Conservation (phyloP, 2,329 filamentous ascomycete genomes). For the Aureobasidium musti region DNA sequence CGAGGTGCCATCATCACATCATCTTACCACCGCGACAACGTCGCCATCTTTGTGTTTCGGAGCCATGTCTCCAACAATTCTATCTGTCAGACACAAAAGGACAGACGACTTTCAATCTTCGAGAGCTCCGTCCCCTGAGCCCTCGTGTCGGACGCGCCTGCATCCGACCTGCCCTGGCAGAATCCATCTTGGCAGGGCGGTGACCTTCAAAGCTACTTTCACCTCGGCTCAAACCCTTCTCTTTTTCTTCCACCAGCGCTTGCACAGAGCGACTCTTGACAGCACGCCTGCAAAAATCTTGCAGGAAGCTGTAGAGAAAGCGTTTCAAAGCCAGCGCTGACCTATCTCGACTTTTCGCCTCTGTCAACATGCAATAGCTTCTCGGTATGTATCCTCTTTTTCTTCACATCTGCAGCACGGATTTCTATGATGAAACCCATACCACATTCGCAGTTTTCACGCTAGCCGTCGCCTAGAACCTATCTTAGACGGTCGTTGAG, state of each 20-base stretch:
- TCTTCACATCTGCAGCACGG: neutral
- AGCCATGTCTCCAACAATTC: constrained; percentile 51
- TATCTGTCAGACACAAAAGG: neutral
- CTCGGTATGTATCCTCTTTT: constrained; percentile 3
- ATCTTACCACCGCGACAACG: constrained; percentile 60
- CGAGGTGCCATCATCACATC: neutral
- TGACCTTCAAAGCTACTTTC: neutral
- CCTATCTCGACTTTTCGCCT: neutral
- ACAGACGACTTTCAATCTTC: constrained; percentile 11
- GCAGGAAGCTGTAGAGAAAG: neutral
- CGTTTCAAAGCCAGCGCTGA: neutral
- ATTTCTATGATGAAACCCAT: constrained; percentile 70
- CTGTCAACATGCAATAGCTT: neutral
- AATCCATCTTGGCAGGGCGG: constrained; percentile 1
- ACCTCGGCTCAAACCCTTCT: constrained; percentile 12
- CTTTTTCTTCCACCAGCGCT: constrained; percentile 14
- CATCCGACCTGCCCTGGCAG: constrained; percentile 10
- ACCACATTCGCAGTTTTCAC: constrained; percentile 88
- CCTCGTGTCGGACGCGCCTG: constrained; percentile 1
- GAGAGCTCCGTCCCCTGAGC: constrained; percentile 13
- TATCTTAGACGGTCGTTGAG: constrained; percentile 44
- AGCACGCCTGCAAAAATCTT: neutral
- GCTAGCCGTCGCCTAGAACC: constrained; percentile 52
- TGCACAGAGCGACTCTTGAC: neutral
- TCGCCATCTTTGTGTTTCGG: constrained; percentile 64